Evolutionary conservation across 306 rosid species (phyloP), one percentile per base, ranked within the genome.

Genomic region (Cucurbita ficifolia): DNA sequence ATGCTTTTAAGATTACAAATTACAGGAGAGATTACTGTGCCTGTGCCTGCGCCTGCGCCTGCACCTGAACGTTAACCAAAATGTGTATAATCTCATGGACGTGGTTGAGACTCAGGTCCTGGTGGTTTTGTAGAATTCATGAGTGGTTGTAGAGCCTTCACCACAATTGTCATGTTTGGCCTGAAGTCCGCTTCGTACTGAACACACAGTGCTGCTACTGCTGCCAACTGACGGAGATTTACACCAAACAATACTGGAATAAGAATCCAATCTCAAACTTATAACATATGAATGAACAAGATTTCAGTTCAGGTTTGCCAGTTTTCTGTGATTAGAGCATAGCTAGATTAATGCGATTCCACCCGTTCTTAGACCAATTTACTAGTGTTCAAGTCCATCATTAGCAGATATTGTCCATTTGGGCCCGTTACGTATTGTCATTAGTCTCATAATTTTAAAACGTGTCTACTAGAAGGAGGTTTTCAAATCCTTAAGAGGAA

Each of bases 81-180:
- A 80, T 58, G 56, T 58, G 49, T 13, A 35, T 79, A 19, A 43
- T 43, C 72, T 65, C 84, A 89, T 65, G 87, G 88, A 33, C 5
- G 77, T 36, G 96, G 4, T 0, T 81, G 78, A 36, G 96, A 2
- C 0, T 85, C 89, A 11, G 90, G 88, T 76, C 92, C 98, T 45
- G 93, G 72, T 7, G 96, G 98, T 81, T 83, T 94, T 51, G 95
- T 60, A 81, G 95, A 72, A 82, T 89, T 90, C 60, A 94, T 89
- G 76, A 94, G 97, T 63, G 98, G 98, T 70, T 94, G 98, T 5
- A 94, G 86, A 73, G 98, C 98, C 85, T 90, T 94, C 35, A 94
- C 98, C 48, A 94, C 98, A 73, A 94, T 94, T 0, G 97, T 94
- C 98, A 94, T 94, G 78, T 94, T 94, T 76, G 98, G 98, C 81